A percentile compares a stretch with the other conserved stretches of the same genome.
Conservation (phyloP, 2,329 filamentous ascomycete genomes). For the Thielaviopsis punctulata region DNA sequence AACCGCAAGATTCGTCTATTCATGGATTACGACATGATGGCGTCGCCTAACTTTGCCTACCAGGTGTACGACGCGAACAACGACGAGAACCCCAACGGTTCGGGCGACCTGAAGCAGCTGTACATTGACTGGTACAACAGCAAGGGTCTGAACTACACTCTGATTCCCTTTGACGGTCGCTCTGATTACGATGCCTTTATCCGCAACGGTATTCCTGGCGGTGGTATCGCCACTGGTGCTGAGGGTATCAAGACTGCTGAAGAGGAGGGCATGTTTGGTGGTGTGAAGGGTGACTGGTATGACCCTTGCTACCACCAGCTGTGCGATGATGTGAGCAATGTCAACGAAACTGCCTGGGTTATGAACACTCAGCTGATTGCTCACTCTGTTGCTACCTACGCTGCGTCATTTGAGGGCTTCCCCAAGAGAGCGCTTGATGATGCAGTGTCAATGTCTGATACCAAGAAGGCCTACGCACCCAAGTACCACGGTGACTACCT, state of each 20-base stretch:
- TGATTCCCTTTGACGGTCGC: slow-evolving; percentile 60
- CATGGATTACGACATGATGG: slow-evolving; percentile 57
- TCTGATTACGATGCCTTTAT: slow-evolving; percentile 71
- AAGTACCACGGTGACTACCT: slow-evolving; percentile 35
- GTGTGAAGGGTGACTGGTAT: slow-evolving; percentile 42
- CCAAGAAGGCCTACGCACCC: slow-evolving; percentile 18
- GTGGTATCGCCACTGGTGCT: slow-evolving; percentile 62
- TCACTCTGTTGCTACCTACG: slow-evolving; percentile 55
- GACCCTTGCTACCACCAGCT: slow-evolving; percentile 45
- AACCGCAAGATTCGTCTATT: slow-evolving; percentile 46
- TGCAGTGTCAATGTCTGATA: slow-evolving; percentile 14
- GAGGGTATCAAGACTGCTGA: slow-evolving; percentile 57
- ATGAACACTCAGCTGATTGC: slow-evolving; percentile 50
- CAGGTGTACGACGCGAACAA: slow-evolving; percentile 59
- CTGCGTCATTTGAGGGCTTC: slow-evolving; percentile 46
- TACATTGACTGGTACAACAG: slow-evolving; percentile 50
- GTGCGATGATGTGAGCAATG: slow-evolving; percentile 40
- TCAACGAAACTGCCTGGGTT: slow-evolving; percentile 43
- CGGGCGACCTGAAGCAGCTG: slow-evolving; percentile 48
- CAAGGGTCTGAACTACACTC: slow-evolving; percentile 46
- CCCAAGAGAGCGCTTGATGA: slow-evolving; percentile 31
- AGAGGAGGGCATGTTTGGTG: slow-evolving; percentile 53
- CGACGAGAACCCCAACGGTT: slow-evolving; percentile 50
- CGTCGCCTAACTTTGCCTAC: slow-evolving; percentile 47
- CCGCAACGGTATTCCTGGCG: slow-evolving; percentile 51